Conservation (phyloP, 805 yeast genomes). For the Sugiyamaella boreocaroliniensis region DNA sequence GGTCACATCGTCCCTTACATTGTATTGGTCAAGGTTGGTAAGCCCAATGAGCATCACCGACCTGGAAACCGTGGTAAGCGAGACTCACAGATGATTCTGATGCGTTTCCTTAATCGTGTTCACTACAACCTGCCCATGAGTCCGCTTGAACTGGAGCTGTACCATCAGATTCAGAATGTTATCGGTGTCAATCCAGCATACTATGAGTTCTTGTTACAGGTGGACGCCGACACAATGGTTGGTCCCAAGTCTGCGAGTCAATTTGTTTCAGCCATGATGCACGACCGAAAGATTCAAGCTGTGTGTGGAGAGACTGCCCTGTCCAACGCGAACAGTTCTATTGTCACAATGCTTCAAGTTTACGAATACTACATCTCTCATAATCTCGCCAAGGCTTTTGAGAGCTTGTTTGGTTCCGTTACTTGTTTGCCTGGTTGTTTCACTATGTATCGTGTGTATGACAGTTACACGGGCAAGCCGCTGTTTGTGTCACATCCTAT, state of each 20-base stretch:
- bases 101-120: slow-evolving; percentile 55
- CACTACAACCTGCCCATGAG: slow-evolving; percentile 57
- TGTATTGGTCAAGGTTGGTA: slow-evolving; percentile 54
- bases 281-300: slow-evolving; percentile 51
- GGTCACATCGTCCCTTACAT: slow-evolving; percentile 52
- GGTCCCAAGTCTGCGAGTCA: slow-evolving; percentile 49
- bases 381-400: slow-evolving; percentile 58
- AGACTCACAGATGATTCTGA: slow-evolving; percentile 54
- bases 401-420: slow-evolving; percentile 54
- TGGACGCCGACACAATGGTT: slow-evolving; percentile 59
- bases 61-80: slow-evolving; percentile 65
- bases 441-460: slow-evolving; percentile 49
- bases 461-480: slow-evolving; percentile 52
- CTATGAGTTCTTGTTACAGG: slow-evolving; percentile 50
- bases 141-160: slow-evolving; percentile 48
- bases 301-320: slow-evolving; percentile 58
- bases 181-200: slow-evolving; percentile 54
- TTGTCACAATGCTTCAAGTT: slow-evolving; percentile 57
- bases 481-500: slow-evolving; percentile 54
- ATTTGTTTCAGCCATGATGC: slow-evolving; percentile 50
- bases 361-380: slow-evolving; percentile 60
- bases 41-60: slow-evolving; percentile 48
- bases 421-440: slow-evolving; percentile 65
- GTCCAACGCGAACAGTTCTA: slow-evolving; percentile 43
- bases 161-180: slow-evolving; percentile 48